A percentile compares a stretch with the other conserved stretches of the same genome.
Evolutionary conservation across 108 stramenopile genomes (phyloP).

Genomic region (Parmales sp.): DNA sequence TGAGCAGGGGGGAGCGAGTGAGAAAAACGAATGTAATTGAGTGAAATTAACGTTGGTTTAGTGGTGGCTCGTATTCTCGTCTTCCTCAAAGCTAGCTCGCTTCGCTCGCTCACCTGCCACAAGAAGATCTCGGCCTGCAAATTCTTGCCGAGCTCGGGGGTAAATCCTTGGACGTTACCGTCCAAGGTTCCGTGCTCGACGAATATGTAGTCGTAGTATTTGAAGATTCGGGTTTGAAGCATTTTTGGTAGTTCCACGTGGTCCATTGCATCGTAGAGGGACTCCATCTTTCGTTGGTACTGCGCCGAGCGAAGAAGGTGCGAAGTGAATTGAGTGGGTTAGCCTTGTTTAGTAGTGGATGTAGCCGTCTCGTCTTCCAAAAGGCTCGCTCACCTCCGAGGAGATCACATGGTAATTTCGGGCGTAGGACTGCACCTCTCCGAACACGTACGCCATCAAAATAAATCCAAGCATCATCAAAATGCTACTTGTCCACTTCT

Average conservation of each 20-base stretch:
- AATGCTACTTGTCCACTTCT: background rate
- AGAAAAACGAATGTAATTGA: no score
- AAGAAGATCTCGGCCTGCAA: conserved; percentile 7
- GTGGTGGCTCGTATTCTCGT: no score
- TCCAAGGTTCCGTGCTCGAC: background rate
- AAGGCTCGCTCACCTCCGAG: no score
- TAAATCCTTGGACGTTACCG: background rate
- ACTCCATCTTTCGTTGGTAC: conserved; percentile 7
- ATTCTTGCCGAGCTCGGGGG: background rate
- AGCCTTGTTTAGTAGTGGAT: no score
- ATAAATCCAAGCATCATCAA: background rate
- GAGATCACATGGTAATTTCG: no score
- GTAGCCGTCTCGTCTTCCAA: no score
- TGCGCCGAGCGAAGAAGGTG: background rate
- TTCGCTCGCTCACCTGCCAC: no score
- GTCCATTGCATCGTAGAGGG: conserved; percentile 2
- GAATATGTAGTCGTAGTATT: background rate
- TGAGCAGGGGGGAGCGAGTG: no score
- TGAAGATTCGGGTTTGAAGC: background rate
- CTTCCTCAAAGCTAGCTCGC: no score
- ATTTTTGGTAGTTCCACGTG: background rate
- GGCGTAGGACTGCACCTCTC: background rate
- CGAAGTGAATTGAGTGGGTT: no score
- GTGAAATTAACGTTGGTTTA: no score
- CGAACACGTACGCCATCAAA: background rate